Evolutionary conservation across 2,329 filamentous ascomycete species (phyloP).

Genomic region (Berkeleyomyces basicola): DNA sequence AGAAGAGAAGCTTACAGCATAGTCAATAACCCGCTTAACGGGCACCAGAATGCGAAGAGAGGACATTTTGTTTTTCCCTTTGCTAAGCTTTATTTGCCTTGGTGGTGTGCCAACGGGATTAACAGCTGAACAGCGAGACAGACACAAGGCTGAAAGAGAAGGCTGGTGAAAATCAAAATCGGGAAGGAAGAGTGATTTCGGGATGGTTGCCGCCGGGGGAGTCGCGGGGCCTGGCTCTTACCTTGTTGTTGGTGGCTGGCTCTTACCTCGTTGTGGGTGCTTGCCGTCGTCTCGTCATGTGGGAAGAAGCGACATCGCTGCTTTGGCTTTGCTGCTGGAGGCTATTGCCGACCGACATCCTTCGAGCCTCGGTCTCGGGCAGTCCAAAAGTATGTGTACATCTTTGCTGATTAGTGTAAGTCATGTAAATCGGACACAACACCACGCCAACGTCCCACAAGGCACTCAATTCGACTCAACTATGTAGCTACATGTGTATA

Average conservation of each 20-base stretch:
- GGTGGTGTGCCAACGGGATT: background rate
- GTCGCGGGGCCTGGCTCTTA: background rate
- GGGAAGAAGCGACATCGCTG: slow-evolving; percentile 13
- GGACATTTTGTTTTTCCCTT: slow-evolving; percentile 30
- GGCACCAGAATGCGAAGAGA: slow-evolving; percentile 61
- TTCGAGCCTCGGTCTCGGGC: slow-evolving; percentile 5
- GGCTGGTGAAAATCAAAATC: background rate
- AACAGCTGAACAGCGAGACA: background rate
- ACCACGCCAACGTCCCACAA: too few relatives aligned
- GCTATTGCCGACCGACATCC: slow-evolving; percentile 9
- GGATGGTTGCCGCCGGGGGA: background rate
- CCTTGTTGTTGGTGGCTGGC: background rate
- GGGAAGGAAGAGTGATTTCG: background rate
- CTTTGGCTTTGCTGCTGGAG: background rate
- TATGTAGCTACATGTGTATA: too few relatives aligned
- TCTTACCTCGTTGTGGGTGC: background rate
- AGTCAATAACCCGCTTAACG: slow-evolving; percentile 74
- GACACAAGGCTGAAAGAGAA: background rate
- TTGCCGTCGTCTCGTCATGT: slow-evolving; percentile 2
- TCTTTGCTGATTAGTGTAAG: background rate
- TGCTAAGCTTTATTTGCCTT: background rate
- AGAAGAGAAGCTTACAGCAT: slow-evolving; percentile 44
- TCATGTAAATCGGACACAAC: background rate
- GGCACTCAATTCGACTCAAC: too few relatives aligned
- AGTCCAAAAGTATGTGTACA: slow-evolving; percentile 8